Evolutionary conservation across 345 rosid species (phyloP).

Genomic region (Camelina hispida): DNA sequence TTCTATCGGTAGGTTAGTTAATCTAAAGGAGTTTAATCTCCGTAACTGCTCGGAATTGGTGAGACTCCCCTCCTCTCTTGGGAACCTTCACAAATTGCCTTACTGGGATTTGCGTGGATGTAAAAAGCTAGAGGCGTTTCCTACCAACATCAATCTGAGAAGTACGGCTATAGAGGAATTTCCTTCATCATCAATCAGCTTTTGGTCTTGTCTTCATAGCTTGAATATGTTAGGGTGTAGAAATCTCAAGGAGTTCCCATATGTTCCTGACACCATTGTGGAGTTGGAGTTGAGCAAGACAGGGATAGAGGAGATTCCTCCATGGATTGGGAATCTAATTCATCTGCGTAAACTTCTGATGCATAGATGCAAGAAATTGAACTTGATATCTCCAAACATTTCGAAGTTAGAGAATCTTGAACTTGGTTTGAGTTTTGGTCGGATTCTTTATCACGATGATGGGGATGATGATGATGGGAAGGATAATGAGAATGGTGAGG

Average conservation of each 20-base stretch:
- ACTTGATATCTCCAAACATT: conserved; percentile 15
- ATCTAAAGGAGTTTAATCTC: conserved; percentile 25
- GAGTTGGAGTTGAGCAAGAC: not conserved
- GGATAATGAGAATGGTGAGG: not conserved
- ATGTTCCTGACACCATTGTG: conserved; percentile 17
- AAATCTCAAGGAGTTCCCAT: conserved; percentile 34
- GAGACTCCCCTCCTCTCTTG: conserved; percentile 10
- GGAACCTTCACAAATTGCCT: conserved; percentile 21
- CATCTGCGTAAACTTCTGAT: not conserved
- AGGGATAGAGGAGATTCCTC: conserved; percentile 19
- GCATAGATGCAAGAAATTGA: conserved; percentile 6
- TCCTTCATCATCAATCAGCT: conserved; percentile 19
- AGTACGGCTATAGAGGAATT: conserved; percentile 23
- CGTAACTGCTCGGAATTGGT: conserved; percentile 29
- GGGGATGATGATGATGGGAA: not conserved
- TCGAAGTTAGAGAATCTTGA: conserved; percentile 24
- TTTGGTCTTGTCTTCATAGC: not conserved
- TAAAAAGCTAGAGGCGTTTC: not conserved
- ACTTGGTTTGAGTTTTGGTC: not conserved
- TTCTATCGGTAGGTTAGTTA: not conserved
- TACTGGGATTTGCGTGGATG: not conserved
- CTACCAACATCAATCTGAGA: not conserved
- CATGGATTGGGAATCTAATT: conserved; percentile 4
- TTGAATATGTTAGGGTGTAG: conserved; percentile 22
- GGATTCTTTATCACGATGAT: no score